phyloP scores from a whole-genome alignment of 441 rosid species.

The Syzygium malaccense region DNA sequence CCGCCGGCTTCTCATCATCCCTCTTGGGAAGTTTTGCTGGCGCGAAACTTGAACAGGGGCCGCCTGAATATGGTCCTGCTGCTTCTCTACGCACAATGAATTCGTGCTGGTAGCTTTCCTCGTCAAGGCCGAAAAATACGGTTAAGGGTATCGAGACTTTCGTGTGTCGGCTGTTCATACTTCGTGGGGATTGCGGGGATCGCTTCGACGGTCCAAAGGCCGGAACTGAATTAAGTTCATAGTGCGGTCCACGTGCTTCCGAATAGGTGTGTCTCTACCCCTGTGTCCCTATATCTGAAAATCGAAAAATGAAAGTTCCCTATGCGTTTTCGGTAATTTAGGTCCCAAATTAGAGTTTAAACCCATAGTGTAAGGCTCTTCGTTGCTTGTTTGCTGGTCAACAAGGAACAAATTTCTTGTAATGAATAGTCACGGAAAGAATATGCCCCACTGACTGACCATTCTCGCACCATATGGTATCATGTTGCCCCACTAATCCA shows the following conservation, averaged over 20 bases:
- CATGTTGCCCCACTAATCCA: neutral
- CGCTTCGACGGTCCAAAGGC: neutral
- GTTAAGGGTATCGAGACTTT: neutral
- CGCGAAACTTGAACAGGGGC: neutral
- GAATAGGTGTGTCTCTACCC: neutral
- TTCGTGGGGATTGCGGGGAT: neutral
- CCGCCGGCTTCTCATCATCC: neutral
- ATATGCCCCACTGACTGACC: neutral
- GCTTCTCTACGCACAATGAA: neutral
- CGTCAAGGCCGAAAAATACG: neutral
- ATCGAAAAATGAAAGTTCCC: neutral
- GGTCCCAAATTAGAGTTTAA: neutral
- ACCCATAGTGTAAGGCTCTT: neutral
- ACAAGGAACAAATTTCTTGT: neutral
- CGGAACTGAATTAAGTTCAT: neutral
- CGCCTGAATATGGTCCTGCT: neutral
- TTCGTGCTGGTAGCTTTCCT: neutral
- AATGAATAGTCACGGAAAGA: neutral
- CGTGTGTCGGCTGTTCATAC: neutral
- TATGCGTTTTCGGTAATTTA: neutral
- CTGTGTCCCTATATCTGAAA: neutral
- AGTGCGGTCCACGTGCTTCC: neutral
- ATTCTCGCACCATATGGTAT: neutral
- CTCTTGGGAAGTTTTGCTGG: neutral
- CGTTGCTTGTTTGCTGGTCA: neutral